Percentiles rank a stretch among this genome's conserved stretches.
Evolutionary conservation across 1,139 yeast species (phyloP).

Genomic region (Nakaseomyces nivariensis): DNA sequence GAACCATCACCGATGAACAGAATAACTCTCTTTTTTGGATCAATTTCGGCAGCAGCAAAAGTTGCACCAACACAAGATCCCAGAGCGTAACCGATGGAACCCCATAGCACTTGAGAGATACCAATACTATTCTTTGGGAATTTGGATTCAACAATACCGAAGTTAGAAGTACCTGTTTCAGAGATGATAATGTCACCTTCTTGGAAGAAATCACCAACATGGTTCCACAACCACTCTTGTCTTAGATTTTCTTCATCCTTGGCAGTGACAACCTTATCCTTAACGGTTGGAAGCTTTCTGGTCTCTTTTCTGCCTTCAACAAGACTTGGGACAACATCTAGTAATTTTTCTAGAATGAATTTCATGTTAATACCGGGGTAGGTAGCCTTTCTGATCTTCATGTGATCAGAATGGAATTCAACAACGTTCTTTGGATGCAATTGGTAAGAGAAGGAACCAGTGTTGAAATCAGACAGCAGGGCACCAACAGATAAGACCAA

Average conservation of each 20-base stretch:
- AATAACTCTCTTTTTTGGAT: constrained; percentile 59
- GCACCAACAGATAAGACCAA: constrained; percentile 70
- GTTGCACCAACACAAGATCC: constrained; percentile 82
- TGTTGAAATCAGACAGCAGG: constrained; percentile 73
- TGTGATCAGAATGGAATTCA: constrained; percentile 81
- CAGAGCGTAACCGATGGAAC: constrained; percentile 79
- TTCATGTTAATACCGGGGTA: constrained; percentile 73
- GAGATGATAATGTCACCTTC: constrained; percentile 74
- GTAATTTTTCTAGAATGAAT: constrained; percentile 44
- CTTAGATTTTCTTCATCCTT: constrained; percentile 32
- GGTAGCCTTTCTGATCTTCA: constrained; percentile 61
- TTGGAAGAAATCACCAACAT: constrained; percentile 60
- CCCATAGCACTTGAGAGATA: constrained; percentile 84
- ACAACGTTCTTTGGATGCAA: constrained; percentile 68
- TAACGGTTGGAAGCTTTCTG: constrained; percentile 32
- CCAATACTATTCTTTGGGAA: constrained; percentile 68
- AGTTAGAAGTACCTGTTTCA: constrained; percentile 85
- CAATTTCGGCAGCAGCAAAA: constrained; percentile 68
- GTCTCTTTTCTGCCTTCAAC: constrained; percentile 37
- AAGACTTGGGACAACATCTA: constrained; percentile 36
- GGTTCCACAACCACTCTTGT: constrained; percentile 78
- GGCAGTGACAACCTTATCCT: constrained; percentile 18
- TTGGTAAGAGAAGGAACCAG: constrained; percentile 75
- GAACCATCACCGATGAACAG: constrained; percentile 88
- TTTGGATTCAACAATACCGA: constrained; percentile 69